These are phyloP conservation scores for Thelonectria olida DNA, from an alignment of 2,329 filamentous ascomycete species.

Conservation along the genomic window DNA sequence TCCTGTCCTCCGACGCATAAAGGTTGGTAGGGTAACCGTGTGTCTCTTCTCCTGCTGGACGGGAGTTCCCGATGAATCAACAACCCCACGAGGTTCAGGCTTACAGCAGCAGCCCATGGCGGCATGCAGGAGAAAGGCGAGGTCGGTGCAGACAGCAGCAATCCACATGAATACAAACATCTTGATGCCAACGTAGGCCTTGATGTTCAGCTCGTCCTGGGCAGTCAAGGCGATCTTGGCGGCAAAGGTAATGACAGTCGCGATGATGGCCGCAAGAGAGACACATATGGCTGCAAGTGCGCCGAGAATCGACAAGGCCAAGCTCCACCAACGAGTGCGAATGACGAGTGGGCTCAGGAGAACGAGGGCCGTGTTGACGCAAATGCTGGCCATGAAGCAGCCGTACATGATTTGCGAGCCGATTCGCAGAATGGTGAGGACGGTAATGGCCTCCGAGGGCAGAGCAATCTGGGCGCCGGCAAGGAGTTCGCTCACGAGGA, in stretches of 20 bases:
- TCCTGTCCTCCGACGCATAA: conserved; percentile 42
- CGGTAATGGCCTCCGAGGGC: conserved; percentile 75
- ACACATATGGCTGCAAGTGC: conserved; percentile 74
- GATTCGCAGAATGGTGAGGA: conserved; percentile 77
- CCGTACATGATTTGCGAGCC: conserved; percentile 89
- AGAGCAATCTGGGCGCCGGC: conserved; percentile 84
- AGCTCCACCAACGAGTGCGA: conserved; percentile 68
- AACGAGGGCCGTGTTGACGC: conserved; percentile 77
- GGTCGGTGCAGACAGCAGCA: conserved; percentile 70
- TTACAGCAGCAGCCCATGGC: conserved; percentile 81
- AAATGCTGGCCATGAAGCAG: conserved; percentile 78
- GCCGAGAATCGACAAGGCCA: conserved; percentile 73
- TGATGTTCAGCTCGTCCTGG: conserved; percentile 80
- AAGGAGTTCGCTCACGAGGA: conserved; percentile 82
- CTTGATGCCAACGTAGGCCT: conserved; percentile 71
- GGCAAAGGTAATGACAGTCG: conserved; percentile 84
- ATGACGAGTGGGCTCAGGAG: conserved; percentile 68
- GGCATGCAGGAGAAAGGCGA: conserved; percentile 78
- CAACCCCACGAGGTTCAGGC: conserved; percentile 35
- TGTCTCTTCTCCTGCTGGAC: conserved; percentile 34
- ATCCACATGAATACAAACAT: conserved; percentile 96
- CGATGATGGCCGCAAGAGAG: conserved; percentile 76
- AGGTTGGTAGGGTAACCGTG: conserved; percentile 36
- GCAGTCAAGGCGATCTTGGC: conserved; percentile 80
- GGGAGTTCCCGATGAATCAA: conserved; percentile 9